Conservation (phyloP, 768 basidiomycete species). For the Hortiboletus campestris region DNA sequence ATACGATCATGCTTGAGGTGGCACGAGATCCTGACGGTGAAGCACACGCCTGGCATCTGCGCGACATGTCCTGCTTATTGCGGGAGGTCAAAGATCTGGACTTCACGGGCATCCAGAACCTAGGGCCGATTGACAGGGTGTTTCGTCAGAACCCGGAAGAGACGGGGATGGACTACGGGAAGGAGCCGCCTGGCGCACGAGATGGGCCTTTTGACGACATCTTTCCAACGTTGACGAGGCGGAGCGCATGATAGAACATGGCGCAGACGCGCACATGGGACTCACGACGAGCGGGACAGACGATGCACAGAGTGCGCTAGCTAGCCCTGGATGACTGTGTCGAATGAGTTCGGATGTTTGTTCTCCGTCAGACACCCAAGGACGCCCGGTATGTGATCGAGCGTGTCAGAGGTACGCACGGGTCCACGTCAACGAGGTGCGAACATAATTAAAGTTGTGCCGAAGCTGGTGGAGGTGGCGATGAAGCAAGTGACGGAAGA, state of each 20-base stretch:
- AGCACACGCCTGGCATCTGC: slow-evolving; percentile 26
- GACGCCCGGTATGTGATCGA: slow-evolving; percentile 24
- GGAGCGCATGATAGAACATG: slow-evolving; percentile 22
- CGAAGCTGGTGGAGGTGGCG: slow-evolving; percentile 25
- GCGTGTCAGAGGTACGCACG: slow-evolving; percentile 13
- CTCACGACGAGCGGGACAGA: slow-evolving; percentile 29
- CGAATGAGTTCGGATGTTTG: slow-evolving; percentile 16
- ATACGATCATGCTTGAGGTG: slow-evolving; percentile 31
- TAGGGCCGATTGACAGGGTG: slow-evolving; percentile 27
- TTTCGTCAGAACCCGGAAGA: slow-evolving; percentile 32
- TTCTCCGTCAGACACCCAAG: slow-evolving; percentile 21
- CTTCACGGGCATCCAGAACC: slow-evolving; percentile 29
- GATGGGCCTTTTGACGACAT: slow-evolving; percentile 25
- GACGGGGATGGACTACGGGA: slow-evolving; percentile 30
- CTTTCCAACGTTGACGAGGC: slow-evolving; percentile 28
- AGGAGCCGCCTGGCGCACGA: slow-evolving; percentile 24
- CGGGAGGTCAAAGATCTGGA: slow-evolving; percentile 25
- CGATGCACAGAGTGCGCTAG: slow-evolving; percentile 24
- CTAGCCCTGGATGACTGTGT: slow-evolving; percentile 24
- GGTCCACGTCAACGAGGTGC: neutral
- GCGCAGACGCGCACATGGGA: slow-evolving; percentile 30
- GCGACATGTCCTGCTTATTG: slow-evolving; percentile 25
- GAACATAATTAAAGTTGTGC: neutral
- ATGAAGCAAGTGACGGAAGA: slow-evolving; percentile 17
- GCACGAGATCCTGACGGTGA: slow-evolving; percentile 28